Percentiles rank a stretch among this genome's conserved stretches.
Conservation (phyloP, 73 alveolate genomes). For the Diophrys appendiculata region DNA sequence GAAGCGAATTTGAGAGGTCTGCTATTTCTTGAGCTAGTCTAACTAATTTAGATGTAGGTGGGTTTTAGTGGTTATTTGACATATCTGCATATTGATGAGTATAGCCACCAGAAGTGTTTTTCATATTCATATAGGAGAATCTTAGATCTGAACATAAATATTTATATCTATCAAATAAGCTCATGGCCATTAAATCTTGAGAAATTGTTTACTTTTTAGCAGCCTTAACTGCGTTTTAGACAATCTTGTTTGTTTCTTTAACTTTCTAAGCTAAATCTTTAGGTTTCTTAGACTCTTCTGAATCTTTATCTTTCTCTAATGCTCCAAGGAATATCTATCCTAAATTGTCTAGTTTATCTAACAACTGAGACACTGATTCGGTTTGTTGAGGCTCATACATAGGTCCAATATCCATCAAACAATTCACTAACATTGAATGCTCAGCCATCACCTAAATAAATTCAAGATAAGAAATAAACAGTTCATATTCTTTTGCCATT, state of each 20-base stretch:
- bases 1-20: constrained; percentile 80
- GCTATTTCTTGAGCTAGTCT: constrained; percentile 94
- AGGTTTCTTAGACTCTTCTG: constrained; percentile 60
- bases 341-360: constrained; percentile 49
- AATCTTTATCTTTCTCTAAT: constrained; percentile 22
- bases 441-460: constrained; percentile 64
- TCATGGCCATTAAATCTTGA: constrained; percentile 76
- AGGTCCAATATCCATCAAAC: constrained; percentile 54
- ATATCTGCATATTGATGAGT: constrained; percentile 57
- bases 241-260: constrained; percentile 70
- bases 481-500: constrained; percentile 70
- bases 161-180: constrained; percentile 78
- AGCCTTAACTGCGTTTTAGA: constrained; percentile 72
- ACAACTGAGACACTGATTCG: constrained; percentile 61
- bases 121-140: constrained; percentile 90
- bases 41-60: constrained; percentile 79
- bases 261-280: constrained; percentile 84
- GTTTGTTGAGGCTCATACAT: constrained; percentile 61
- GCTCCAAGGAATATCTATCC: constrained; percentile 62
- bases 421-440: constrained; percentile 24
- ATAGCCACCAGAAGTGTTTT: constrained; percentile 58
- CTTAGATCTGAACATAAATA: constrained; percentile 78
- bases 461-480: constrained; percentile 59
- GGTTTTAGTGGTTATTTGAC: constrained; percentile 41
- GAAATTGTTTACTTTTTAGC: constrained; percentile 52